Evolutionary conservation across 2,329 filamentous ascomycete species (phyloP).

Genomic region (Kalaharituber pfeilii): DNA sequence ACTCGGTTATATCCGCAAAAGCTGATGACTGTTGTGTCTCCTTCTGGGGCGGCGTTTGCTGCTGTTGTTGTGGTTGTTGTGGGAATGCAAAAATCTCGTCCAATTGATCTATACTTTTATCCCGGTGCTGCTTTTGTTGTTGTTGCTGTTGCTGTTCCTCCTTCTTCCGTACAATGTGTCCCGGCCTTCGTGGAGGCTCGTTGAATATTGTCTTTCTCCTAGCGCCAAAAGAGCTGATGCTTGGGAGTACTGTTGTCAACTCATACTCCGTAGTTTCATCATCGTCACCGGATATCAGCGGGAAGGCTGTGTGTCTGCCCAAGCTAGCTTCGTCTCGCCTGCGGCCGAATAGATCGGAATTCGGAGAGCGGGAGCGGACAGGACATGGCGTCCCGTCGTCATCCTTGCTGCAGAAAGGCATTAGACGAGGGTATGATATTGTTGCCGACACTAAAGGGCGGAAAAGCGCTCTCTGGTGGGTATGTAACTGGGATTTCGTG

Average conservation of each 20-base stretch:
- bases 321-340: neutral
- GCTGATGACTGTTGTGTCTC: neutral
- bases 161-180: slow-evolving; percentile 4
- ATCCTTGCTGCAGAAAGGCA: slow-evolving; percentile 9
- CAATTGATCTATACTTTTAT: neutral
- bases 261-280: slow-evolving; percentile 18
- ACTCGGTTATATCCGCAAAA: neutral
- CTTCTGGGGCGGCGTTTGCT: neutral
- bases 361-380: slow-evolving; percentile 3
- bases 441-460: too few species aligned
- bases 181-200: slow-evolving; percentile 15
- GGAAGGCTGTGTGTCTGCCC: slow-evolving; percentile 11
- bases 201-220: slow-evolving; percentile 12
- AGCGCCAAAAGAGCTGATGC: slow-evolving; percentile 11
- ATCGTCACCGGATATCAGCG: slow-evolving; percentile 12
- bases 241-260: slow-evolving; percentile 16
- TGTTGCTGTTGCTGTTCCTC: neutral
- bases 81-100: neutral
- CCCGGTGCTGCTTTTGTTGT: neutral
- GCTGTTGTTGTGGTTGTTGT: neutral
- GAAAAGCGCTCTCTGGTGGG: too few species aligned
- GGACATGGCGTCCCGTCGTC: slow-evolving; percentile 17
- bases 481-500: slow-evolving; percentile 1
- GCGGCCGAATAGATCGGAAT: slow-evolving; percentile 3
- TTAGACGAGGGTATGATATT: too few species aligned